Percentiles rank a stretch among this genome's conserved stretches.
Conservation (phyloP, 2,329 filamentous ascomycete species). For the Ceratocystis destructans region DNA sequence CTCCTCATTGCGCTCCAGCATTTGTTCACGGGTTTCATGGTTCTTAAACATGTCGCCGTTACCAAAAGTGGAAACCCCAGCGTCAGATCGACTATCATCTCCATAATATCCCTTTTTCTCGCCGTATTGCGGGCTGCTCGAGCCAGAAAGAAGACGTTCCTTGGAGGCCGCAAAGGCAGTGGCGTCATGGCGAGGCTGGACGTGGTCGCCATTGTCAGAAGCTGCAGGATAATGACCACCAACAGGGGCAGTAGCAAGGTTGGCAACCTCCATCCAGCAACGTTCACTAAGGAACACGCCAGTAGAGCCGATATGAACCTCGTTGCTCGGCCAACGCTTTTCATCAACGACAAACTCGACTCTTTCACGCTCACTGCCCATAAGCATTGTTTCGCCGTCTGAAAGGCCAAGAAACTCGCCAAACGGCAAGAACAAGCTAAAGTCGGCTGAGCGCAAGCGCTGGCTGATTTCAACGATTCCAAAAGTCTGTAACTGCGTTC, state of each 20-base stretch:
- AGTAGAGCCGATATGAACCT: constrained; percentile 79
- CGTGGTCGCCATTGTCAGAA: constrained; percentile 50
- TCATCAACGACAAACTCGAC: constrained; percentile 83
- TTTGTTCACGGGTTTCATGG: constrained; percentile 80
- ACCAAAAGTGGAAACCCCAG: constrained; percentile 79
- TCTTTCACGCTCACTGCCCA: constrained; percentile 87
- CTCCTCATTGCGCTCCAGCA: constrained; percentile 90
- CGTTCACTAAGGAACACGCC: constrained; percentile 91
- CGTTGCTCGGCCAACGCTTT: constrained; percentile 82
- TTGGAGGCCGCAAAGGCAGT: constrained; percentile 50
- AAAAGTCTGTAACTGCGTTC: constrained; percentile 85
- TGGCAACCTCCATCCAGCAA: constrained; percentile 84
- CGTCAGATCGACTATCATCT: constrained; percentile 82
- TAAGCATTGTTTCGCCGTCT: constrained; percentile 69
- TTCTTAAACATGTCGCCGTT: constrained; percentile 97
- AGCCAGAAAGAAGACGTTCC: constrained; percentile 43
- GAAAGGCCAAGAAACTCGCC: constrained; percentile 85
- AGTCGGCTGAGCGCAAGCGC: constrained; percentile 80
- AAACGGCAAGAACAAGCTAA: constrained; percentile 90
- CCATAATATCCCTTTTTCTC: constrained; percentile 75
- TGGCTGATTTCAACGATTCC: constrained; percentile 96
- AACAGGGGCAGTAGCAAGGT: constrained; percentile 36
- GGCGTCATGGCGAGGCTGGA: constrained; percentile 37
- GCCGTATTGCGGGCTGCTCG: constrained; percentile 44
- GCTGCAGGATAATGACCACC: constrained; percentile 35